A percentile compares a stretch with the other conserved stretches of the same genome.
These are phyloP conservation scores for Epipyxis sp. DNA, from an alignment of 108 stramenopile genomes.

Conservation along the genomic window DNA sequence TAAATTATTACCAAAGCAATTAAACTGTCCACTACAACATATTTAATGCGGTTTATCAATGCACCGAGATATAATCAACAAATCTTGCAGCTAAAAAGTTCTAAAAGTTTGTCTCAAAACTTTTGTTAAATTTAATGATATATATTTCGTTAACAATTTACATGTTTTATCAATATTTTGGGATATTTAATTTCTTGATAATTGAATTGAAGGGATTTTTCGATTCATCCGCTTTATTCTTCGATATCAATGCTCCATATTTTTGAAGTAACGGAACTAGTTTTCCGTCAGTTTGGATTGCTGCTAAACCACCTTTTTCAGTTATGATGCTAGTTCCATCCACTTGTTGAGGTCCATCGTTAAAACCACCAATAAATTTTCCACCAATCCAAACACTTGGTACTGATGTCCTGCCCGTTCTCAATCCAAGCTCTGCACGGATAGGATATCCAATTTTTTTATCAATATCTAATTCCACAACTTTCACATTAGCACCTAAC, in stretches of 20 bases:
- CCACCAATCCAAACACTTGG: slow-evolving; percentile 82
- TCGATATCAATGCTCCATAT: slow-evolving; percentile 56
- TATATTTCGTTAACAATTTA: too few species aligned
- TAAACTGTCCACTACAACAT: too few species aligned
- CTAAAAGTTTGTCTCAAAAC: too few species aligned
- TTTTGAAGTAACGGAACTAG: slow-evolving; percentile 64
- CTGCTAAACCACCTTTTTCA: slow-evolving; percentile 59
- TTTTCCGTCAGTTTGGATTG: slow-evolving; percentile 57
- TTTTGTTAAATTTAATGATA: too few species aligned
- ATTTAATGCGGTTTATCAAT: too few species aligned
- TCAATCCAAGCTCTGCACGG: slow-evolving; percentile 75
- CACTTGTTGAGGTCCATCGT: slow-evolving; percentile 65
- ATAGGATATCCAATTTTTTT: slow-evolving; percentile 66
- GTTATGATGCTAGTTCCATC: neutral
- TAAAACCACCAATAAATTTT: slow-evolving; percentile 80
- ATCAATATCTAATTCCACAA: slow-evolving; percentile 65
- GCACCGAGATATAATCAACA: too few species aligned
- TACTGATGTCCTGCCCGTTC: slow-evolving; percentile 75
- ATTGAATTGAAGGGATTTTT: too few species aligned
- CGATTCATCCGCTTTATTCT: too few species aligned
- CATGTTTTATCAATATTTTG: too few species aligned
- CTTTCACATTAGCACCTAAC: slow-evolving; percentile 64
- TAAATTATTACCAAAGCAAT: too few species aligned
- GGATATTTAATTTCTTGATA: too few species aligned
- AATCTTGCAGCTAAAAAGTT: too few species aligned